Base-by-base conservation (phyloP, 306 rosid species). In the Gillenia trifoliata region DNA sequence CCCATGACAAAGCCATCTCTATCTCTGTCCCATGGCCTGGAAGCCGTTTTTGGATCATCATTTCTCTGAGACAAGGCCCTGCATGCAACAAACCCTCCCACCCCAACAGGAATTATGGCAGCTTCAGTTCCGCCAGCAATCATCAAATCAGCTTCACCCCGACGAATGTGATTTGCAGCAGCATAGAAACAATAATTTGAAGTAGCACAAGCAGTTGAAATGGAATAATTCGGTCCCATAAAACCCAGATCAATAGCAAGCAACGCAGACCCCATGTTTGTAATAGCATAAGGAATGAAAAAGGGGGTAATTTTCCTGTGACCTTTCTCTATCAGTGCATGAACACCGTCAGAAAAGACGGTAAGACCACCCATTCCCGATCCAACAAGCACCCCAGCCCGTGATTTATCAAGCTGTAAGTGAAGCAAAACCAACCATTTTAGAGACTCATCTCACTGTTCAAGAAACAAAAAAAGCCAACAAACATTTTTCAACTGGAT, bases 1-100 rank as follows among this genome's bases (percentile, higher is more conserved):
- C 99, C 98, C 98, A 92, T 92, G 57, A 95, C 99, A 90, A 95
- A 95, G 60, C 99, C 99, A 81, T 95, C 98, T 52, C 99, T 87
- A 16, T 80, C 99, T 78, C 64, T 87, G 79, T 95, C 99, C 99
- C 99, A 95, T n/a, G 99, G 99, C 86, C 99, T 89, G 0, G 99
- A 95, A 81, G 99, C 99, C 77, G 99, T 95, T 88, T 85, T 81
- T 11, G 98, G 99, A 68, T 95, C 98, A 81, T 95, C 96, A 34
- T 95, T 95, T 78, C 99, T 87, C 86, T 92, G 98, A 71, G 98
- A 95, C 36, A 95, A 82, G 11, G 99, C 99, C 82, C 99, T 84
- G 89, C 97, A 92, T 52, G 98, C 99, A 79, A 92, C 93, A 80
- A 95, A 92, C 41, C 98, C 99, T 9, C 99, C 99, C 34, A 95